Evolutionary conservation across 306 rosid species (phyloP), one percentile per base, ranked within the genome.

Genomic region (Gillenia trifoliata): DNA sequence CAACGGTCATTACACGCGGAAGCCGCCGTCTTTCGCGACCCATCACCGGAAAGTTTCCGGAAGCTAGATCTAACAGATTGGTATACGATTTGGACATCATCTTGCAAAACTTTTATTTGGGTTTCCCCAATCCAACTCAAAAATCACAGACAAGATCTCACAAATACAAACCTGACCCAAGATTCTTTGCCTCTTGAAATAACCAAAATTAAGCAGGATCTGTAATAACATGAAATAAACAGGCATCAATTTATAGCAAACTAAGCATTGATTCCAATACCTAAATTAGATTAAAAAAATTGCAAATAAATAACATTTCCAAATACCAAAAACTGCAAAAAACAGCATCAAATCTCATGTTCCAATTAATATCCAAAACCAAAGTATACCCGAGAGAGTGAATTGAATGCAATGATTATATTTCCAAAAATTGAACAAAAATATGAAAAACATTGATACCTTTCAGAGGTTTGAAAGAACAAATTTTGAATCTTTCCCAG

Each of bases 21-120:
- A 87, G 82, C 31, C 89, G 78, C 75, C 81, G 82, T 70, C 83
- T 87, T 34, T 87, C 91, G 1, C 91, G 86, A n/a, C 72, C 81
- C 85, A 87, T 82, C 28, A 78, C 68, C 23, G 91, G 91, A 56
- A 84, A 87, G 74, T 87, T 84, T 63, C 91, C 91, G 6, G 91
- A 87, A 59, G 89, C 88, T 26, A 87, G 86, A 82, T 87, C 91
- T 74, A 87, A 84, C 26, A 87, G 87, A 70, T 87, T 87, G 55
- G 88, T 85, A 80, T 84, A 87, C 80, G 89, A 87, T 78, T 79
- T 87, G 12, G 91, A 87, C 86, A 84, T 85, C 89, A 87, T 87
- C 73, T 82, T 84, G 30, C 23, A 19, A 36, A 59, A 66, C n/a
- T n/a, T 77, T 52, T 22, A 23, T 45, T 16, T 19, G 40, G 74